Evolutionary conservation across 31 red algal species (phyloP), one percentile per base, ranked within the genome.

Genomic region (Asparagopsis taxiformis): DNA sequence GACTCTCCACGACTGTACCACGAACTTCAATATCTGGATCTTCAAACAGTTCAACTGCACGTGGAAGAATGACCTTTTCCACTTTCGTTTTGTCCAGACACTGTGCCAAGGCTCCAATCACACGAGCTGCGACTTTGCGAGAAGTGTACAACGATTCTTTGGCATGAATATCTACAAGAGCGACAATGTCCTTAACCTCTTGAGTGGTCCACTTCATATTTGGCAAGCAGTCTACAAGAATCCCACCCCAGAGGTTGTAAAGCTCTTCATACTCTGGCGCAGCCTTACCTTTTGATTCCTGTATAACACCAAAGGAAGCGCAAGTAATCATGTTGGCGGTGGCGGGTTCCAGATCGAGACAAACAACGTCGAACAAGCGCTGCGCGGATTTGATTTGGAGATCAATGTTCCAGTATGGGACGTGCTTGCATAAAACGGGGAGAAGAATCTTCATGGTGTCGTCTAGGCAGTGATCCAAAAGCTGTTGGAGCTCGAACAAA

Each of bases 381-480:
- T 90, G 68, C 28, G 86, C 75, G 0, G 90, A 55, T 44, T 75
- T 78, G 72, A 86, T 86, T 67, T 93, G 90, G 5, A 93, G 35
- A 31, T 87, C 90, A 7, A 66, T 74, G 66, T 61, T 80, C 90
- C 82, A 86, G 22, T 28, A 48, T 3, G 62, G 81, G 0, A 93
- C 90, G 22, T 71, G 31, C 34, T 72, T 32, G 59, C 80, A 93
- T 2, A 86, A 54, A 11, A 86, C 77, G 22, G 90, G 81, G 17
- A 93, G 50, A 8, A 93, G 74, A 55, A 93, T 86, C 29, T 85
- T 79, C 63, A 93, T 78, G 31, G 90, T 87, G 65, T 93, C 90
- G 23, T 85, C 75, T 2, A 63, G 76, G 52, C 90, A 93, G 28
- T 93, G 82, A 60, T 85, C 72, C 13, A 93, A 82, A 3, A 93